A percentile compares a stretch with the other conserved stretches of the same genome.
phyloP scores from a whole-genome alignment of 257 asterid genomes.

The Striga asiatica region DNA sequence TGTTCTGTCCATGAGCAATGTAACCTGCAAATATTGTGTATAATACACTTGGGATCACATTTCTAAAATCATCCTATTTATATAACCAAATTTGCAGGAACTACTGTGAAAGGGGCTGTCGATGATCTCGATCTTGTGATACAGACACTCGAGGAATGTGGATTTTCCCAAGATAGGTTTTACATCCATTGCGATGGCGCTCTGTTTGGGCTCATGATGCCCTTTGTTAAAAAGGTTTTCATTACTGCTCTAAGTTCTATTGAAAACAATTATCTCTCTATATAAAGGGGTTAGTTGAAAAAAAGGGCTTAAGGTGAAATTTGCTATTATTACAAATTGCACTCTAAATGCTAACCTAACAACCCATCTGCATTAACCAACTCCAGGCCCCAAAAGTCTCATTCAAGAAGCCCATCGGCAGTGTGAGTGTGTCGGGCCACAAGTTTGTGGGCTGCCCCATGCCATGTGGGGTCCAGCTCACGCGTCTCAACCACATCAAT shows the following conservation, averaged over 20 bases:
- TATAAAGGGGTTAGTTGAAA: too few species aligned
- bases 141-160: constrained; percentile 75
- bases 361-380: too few species aligned
- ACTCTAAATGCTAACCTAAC: too few species aligned
- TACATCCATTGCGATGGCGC: constrained; percentile 98
- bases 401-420: constrained; percentile 92
- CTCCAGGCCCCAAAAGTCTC: constrained; percentile 82
- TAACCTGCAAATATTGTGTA: constrained; percentile 1
- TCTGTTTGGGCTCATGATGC: constrained; percentile 97
- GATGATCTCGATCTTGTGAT: constrained; percentile 97
- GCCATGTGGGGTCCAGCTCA: constrained; percentile 95
- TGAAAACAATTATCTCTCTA: too few species aligned
- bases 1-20: too few species aligned
- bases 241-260: neutral
- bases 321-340: too few species aligned
- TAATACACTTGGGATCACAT: neutral
- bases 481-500: constrained; percentile 60
- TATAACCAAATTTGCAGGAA: constrained; percentile 48
- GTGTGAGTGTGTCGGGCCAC: constrained; percentile 95
- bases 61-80: constrained; percentile 4
- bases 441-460: constrained; percentile 96
- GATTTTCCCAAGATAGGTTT: constrained; percentile 71
- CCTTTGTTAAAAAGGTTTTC: constrained; percentile 77
- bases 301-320: too few species aligned
- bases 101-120: constrained; percentile 98